phyloP scores from a whole-genome alignment of 257 asterid genomes.

The Striga asiatica region DNA sequence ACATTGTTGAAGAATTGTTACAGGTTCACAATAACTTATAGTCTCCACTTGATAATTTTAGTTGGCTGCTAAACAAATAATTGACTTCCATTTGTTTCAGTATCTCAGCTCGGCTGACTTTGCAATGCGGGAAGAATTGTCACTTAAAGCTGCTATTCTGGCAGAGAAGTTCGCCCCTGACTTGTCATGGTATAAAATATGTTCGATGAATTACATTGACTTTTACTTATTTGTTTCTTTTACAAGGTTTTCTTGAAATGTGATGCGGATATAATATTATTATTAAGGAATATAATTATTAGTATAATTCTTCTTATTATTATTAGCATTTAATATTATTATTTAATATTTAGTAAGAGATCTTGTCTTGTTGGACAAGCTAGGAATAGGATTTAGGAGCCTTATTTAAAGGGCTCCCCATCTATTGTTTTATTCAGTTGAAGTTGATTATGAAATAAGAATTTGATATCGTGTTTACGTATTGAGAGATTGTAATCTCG shows the following conservation, averaged over 20 bases:
- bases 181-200: slow-evolving; percentile 65
- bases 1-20: slow-evolving; percentile 86
- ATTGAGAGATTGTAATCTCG: too few relatives aligned
- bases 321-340: too few relatives aligned
- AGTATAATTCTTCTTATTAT: too few relatives aligned
- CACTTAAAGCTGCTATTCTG: slow-evolving; percentile 86
- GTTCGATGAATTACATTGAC: background rate
- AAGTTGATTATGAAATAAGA: too few relatives aligned
- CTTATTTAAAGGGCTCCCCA: too few relatives aligned
- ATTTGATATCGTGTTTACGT: too few relatives aligned
- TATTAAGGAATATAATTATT: too few relatives aligned
- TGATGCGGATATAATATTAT: too few relatives aligned
- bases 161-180: slow-evolving; percentile 98
- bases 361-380: too few relatives aligned
- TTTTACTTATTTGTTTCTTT: slow-evolving; percentile 5
- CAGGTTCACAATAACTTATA: slow-evolving; percentile 46
- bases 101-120: slow-evolving; percentile 81
- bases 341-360: too few relatives aligned
- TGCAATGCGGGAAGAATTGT: slow-evolving; percentile 46
- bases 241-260: slow-evolving; percentile 5
- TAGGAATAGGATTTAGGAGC: too few relatives aligned
- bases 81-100: slow-evolving; percentile 32
- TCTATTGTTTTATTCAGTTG: too few relatives aligned
- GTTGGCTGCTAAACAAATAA: slow-evolving; percentile 15
- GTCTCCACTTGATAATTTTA: background rate